phyloP scores from a whole-genome alignment of 2,329 filamentous ascomycete genomes.

The Fusarium sp. region DNA sequence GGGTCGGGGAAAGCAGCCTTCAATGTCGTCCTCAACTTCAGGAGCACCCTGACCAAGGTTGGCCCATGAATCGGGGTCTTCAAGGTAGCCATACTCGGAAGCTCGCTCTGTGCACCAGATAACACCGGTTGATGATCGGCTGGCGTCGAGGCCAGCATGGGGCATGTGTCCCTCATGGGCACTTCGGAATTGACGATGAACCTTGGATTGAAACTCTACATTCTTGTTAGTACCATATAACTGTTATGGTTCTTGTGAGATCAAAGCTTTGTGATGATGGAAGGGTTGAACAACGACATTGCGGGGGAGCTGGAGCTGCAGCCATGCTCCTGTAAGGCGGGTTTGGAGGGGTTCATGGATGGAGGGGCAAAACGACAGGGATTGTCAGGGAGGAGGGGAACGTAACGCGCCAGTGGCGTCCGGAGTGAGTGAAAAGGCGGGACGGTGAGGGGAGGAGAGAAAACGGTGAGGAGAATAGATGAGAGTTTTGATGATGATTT shows the following conservation, averaged over 20 bases:
- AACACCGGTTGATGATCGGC: constrained; percentile 89
- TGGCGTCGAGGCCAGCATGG: constrained; percentile 90
- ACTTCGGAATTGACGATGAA: constrained; percentile 89
- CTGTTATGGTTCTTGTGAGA: neutral
- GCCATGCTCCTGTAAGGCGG: constrained; percentile 32
- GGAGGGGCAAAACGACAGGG: constrained; percentile 33
- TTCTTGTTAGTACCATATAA: neutral
- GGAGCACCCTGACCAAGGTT: constrained; percentile 95
- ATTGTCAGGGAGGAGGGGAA: constrained; percentile 25
- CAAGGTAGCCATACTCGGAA: constrained; percentile 87
- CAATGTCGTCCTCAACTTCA: constrained; percentile 93
- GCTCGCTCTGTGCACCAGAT: constrained; percentile 94
- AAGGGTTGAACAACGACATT: constrained; percentile 1
- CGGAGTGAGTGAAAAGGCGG: constrained; percentile 34
- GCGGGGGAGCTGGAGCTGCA: constrained; percentile 21
- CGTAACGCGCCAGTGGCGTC: constrained; percentile 26
- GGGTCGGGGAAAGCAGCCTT: constrained; percentile 88
- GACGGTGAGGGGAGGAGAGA: constrained; percentile 42
- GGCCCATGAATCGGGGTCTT: constrained; percentile 86
- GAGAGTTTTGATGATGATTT: constrained; percentile 16
- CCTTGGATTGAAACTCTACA: constrained; percentile 82
- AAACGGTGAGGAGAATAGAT: constrained; percentile 27
- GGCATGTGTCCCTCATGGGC: constrained; percentile 92
- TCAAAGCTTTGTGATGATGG: neutral
- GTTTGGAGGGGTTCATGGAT: constrained; percentile 34